Evolutionary conservation across 495 filamentous ascomycete species (phyloP), one percentile per base, ranked within the genome.

Genomic region (Staphylotrichum tortipilum): DNA sequence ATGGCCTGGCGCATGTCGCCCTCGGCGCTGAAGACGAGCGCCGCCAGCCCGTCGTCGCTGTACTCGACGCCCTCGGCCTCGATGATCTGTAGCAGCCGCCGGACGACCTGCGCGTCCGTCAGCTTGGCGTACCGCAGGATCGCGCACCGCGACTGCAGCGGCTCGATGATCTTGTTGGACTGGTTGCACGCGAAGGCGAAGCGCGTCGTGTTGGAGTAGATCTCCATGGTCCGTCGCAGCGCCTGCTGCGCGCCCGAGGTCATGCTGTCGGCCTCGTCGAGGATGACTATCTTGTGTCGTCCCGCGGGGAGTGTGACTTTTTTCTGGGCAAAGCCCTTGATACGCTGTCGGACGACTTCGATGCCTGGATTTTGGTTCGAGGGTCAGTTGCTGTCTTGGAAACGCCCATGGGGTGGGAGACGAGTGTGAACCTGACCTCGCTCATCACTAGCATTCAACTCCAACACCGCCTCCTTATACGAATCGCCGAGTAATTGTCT

Each of bases 151-250:
- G 89, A 95, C 67, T 99, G 92, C 35, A 99, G 72, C 8, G 92
- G 94, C 67, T 99, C 92, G 69, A 99, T 99, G 66, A 99, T 97
- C 71, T 97, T 99, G 72, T 97, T 99, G 49, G 84, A 89, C 67
- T 94, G 88, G 66, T 99, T 99, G 74, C 94, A 97, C 8, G 92
- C 92, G 59, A 99, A 97, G 0, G 92, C 94, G 67, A 99, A 99
- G 52, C 92, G 82, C 23, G 92, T 99, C 1, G 92, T 99, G 28
- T 87, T 81, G 12, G 86, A 89, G 73, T 99, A 97, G 55, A 99
- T 99, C 71, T 99, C 92, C 92, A 99, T 99, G 2, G 92, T 99
- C 29, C 92, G 78, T 18, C 92, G 83, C 21, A 99, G 77, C 2
- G 92, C 92, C 68, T 99, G 92, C 64, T 99, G 92, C 4, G 92